These are phyloP conservation scores for Artomyces pyxidatus DNA, from an alignment of 768 basidiomycete species.

Conservation along the genomic window DNA sequence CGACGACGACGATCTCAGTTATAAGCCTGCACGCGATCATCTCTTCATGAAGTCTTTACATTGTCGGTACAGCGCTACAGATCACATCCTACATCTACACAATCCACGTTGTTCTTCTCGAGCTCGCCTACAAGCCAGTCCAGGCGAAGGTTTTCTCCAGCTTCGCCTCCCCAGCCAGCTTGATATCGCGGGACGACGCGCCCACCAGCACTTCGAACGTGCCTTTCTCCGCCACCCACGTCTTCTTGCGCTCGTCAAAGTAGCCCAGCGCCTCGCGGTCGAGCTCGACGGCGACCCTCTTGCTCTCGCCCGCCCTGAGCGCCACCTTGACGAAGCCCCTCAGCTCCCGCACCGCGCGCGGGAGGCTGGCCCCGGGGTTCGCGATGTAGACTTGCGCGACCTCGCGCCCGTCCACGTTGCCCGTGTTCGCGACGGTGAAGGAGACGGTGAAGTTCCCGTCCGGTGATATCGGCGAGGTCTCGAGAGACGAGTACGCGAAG, in stretches of 20 bases:
- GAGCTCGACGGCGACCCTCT: conserved; percentile 29
- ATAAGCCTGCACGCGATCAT: too few species aligned
- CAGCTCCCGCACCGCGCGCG: conserved; percentile 38
- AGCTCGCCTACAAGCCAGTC: conserved; percentile 30
- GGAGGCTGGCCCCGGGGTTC: conserved; percentile 33
- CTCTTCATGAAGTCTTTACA: too few species aligned
- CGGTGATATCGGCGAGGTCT: conserved; percentile 25
- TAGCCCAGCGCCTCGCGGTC: conserved; percentile 43
- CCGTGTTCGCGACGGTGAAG: conserved; percentile 39
- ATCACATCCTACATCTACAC: too few species aligned
- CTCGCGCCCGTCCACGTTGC: conserved; percentile 37
- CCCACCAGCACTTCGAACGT: conserved; percentile 38
- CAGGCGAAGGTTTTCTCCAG: conserved; percentile 30
- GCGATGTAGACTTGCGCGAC: conserved; percentile 41
- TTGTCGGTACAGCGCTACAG: too few species aligned
- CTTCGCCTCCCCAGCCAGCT: conserved; percentile 28
- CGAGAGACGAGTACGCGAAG: conserved; percentile 42
- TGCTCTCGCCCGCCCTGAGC: conserved; percentile 35
- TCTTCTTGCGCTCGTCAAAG: conserved; percentile 34
- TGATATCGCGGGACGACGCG: conserved; percentile 36
- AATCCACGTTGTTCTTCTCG: neutral
- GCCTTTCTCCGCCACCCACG: conserved; percentile 38
- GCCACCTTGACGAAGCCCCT: conserved; percentile 41
- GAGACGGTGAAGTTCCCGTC: conserved; percentile 30
- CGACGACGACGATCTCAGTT: too few species aligned